phyloP scores from a whole-genome alignment of 2,329 filamentous ascomycete genomes.

The Aspergillaceae sp. region DNA sequence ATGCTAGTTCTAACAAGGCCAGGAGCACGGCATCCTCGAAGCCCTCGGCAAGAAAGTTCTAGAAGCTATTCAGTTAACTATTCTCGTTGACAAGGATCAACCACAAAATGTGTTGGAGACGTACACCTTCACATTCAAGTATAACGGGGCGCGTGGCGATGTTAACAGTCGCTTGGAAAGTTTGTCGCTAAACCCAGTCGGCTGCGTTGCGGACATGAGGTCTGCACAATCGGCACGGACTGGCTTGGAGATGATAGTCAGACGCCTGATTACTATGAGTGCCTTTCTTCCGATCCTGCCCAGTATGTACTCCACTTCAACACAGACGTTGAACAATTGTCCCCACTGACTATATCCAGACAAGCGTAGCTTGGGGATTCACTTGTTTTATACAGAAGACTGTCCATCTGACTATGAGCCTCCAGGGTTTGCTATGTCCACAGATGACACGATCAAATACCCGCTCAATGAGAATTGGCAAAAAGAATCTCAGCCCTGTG shows the following conservation, averaged over 20 bases:
- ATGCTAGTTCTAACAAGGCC: slow-evolving; percentile 14
- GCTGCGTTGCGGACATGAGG: slow-evolving; percentile 24
- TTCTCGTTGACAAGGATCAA: slow-evolving; percentile 32
- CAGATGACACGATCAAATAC: slow-evolving; percentile 26
- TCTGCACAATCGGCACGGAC: slow-evolving; percentile 33
- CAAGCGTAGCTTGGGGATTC: slow-evolving; percentile 35
- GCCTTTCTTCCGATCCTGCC: slow-evolving; percentile 35
- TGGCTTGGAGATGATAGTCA: slow-evolving; percentile 37
- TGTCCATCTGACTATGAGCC: slow-evolving; percentile 33
- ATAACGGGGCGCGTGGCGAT: slow-evolving; percentile 23
- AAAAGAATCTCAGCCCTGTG: slow-evolving; percentile 24
- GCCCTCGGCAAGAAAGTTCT: slow-evolving; percentile 37
- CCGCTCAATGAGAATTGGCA: slow-evolving; percentile 31
- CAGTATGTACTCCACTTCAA: slow-evolving; percentile 20
- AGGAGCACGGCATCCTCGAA: slow-evolving; percentile 44
- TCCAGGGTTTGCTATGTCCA: slow-evolving; percentile 29
- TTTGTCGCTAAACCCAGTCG: slow-evolving; percentile 20
- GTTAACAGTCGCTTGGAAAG: slow-evolving; percentile 21
- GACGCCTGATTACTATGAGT: slow-evolving; percentile 31
- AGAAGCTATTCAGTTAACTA: slow-evolving; percentile 39
- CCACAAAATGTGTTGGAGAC: slow-evolving; percentile 38
- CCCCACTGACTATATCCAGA: slow-evolving; percentile 14
- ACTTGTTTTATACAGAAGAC: slow-evolving; percentile 38
- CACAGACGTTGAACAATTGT: neutral
- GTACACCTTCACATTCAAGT: slow-evolving; percentile 44